Base-by-base conservation (phyloP, 2,329 filamentous ascomycete species). In the Arthrobotrys musiformis region DNA sequence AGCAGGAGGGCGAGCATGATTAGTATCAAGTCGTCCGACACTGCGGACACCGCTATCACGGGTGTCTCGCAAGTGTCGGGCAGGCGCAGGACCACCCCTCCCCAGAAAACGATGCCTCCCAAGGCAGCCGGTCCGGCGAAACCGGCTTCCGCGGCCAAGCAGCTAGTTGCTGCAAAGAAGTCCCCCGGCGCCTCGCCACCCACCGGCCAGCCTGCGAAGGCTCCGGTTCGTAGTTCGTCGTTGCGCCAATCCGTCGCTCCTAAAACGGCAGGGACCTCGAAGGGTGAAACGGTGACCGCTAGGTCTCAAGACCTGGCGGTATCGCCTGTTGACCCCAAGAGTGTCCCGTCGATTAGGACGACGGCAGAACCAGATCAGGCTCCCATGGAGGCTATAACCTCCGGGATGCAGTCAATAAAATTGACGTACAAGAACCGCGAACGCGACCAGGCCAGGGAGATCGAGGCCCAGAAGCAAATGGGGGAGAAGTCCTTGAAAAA, bases 391-490 rank as follows among this genome's bases (percentile, higher is more conserved):
- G 86, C 83, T 60, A 85, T 91, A 76, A 87, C 88, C 0, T 85
- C 84, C 37, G 86, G 87, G 0, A 87, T 90, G 86, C 89, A 88
- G 81, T 89, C 87, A 81, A 88, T 90, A 72, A 89, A 87, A 81
- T 88, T 90, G 19, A 72, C 74, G n/a, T 76, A 76, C 40, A 76
- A 66, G 48, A 76, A 76, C 24, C 46, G 58, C 15, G 72, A 64
- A 9, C 64, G 64, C 8, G 72, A 76, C n/a, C 56, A 70, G 37
- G 64, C 56, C 4, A 52, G 63, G 19, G 70, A 75, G 54, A 28
- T 24, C 6, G 66, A 61, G 8, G n/a, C 7, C 30, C 46, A 64
- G 48, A 62, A 58, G 19, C 46, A 58, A n/a, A 15, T 69, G 19
- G 63, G 54, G 5, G 70, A 69, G 46, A 68, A 75, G 24, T 24